Evolutionary conservation across 495 filamentous ascomycete genomes (phyloP).

Genomic region (Aspergillus cavernicola): DNA sequence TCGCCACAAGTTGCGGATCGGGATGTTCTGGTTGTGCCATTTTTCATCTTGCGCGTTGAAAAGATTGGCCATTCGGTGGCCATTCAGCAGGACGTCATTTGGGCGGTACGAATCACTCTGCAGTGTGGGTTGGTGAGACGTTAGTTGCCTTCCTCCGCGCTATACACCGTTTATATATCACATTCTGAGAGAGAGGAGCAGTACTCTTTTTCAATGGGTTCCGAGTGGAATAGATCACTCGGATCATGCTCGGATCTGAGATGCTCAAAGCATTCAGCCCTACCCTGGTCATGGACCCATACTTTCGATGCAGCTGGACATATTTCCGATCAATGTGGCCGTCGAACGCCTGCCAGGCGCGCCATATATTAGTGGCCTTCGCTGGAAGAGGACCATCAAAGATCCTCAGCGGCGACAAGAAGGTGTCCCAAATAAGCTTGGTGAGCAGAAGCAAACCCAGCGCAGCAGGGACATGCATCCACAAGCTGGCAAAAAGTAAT

Average conservation of each 20-base stretch:
- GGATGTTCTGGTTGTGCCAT: slow-evolving; percentile 30
- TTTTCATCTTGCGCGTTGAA: slow-evolving; percentile 28
- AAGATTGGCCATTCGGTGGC: slow-evolving; percentile 23
- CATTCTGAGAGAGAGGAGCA: neutral
- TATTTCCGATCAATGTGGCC: slow-evolving; percentile 28
- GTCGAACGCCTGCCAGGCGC: slow-evolving; percentile 22
- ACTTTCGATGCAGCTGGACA: slow-evolving; percentile 27
- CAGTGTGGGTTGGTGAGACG: neutral
- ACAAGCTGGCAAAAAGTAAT: slow-evolving; percentile 1
- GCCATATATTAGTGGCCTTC: slow-evolving; percentile 28
- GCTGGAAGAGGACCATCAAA: slow-evolving; percentile 24
- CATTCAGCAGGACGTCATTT: slow-evolving; percentile 24
- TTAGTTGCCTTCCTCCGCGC: neutral
- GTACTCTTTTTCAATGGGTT: slow-evolving; percentile 32
- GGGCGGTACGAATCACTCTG: slow-evolving; percentile 29
- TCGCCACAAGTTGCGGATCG: slow-evolving; percentile 24
- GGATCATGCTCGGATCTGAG: slow-evolving; percentile 32
- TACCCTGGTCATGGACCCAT: slow-evolving; percentile 33
- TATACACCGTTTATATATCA: neutral
- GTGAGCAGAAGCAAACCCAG: neutral
- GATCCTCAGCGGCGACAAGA: slow-evolving; percentile 23
- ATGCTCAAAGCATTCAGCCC: slow-evolving; percentile 37
- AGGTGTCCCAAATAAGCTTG: slow-evolving; percentile 21
- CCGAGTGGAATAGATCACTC: slow-evolving; percentile 27
- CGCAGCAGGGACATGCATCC: slow-evolving; percentile 5